phyloP scores from a whole-genome alignment of 2,329 filamentous ascomycete genomes.

The Fonsecaea nubica region DNA sequence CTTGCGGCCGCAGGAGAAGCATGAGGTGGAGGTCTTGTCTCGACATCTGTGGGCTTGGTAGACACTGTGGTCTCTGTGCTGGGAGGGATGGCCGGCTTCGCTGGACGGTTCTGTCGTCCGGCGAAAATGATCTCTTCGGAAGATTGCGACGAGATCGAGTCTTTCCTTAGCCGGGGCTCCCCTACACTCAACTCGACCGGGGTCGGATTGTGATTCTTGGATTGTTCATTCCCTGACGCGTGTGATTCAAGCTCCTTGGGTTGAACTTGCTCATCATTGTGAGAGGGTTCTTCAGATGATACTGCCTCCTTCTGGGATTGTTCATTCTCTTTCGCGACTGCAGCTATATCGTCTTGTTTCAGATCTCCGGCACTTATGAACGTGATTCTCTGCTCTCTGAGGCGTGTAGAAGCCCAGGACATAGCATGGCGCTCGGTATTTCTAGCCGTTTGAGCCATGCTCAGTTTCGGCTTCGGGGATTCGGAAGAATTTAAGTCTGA shows the following conservation, averaged over 20 bases:
- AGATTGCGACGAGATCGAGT: conserved; percentile 33
- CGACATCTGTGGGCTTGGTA: neutral
- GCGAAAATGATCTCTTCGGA: conserved; percentile 38
- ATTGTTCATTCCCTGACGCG: neutral
- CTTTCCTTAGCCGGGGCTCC: conserved; percentile 14
- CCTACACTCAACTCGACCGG: neutral
- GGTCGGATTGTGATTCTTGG: neutral
- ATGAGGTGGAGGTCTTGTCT: neutral
- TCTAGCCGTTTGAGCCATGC: conserved; percentile 64
- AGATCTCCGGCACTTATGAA: conserved; percentile 67
- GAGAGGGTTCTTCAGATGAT: neutral
- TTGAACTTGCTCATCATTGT: neutral
- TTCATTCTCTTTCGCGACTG: conserved; percentile 9
- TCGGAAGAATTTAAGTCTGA: conserved; percentile 39
- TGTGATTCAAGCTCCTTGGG: neutral
- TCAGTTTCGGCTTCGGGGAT: conserved; percentile 43
- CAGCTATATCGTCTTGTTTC: conserved; percentile 44
- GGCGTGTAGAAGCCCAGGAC: conserved; percentile 56
- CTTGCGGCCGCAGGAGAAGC: neutral
- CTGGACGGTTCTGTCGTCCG: conserved; percentile 28
- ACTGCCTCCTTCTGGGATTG: conserved; percentile 1
- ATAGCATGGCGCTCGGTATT: conserved; percentile 61
- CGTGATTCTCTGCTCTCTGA: conserved; percentile 62
- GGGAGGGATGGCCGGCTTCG: neutral
- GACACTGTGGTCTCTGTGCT: conserved; percentile 1